These are phyloP conservation scores for Alternaria arborescens DNA, from an alignment of 2,329 filamentous ascomycete species.

Conservation along the genomic window DNA sequence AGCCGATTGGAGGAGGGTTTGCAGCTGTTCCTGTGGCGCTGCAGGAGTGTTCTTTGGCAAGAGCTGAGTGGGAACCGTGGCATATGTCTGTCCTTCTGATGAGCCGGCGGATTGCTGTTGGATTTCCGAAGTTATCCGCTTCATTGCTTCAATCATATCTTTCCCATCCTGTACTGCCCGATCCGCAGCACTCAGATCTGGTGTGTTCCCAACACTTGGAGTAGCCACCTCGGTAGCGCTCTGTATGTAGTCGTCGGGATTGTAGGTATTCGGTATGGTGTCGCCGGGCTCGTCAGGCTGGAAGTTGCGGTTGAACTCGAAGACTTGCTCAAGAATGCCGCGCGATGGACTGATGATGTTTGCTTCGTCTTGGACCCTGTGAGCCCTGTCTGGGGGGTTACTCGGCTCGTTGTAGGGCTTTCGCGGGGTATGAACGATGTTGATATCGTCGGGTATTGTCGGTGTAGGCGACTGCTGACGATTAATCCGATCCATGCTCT, in stretches of 20 bases:
- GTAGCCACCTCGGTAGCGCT: conserved; percentile 60
- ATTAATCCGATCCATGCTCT: conserved; percentile 31
- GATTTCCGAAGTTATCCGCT: conserved; percentile 34
- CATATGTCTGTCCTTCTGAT: conserved; percentile 25
- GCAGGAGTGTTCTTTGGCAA: conserved; percentile 35
- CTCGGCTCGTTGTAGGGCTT: conserved; percentile 29
- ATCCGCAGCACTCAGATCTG: conserved; percentile 48
- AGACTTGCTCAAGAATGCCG: conserved; percentile 35
- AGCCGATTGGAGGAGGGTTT: conserved; percentile 40
- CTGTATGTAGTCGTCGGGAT: conserved; percentile 52
- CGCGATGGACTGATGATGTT: conserved; percentile 25
- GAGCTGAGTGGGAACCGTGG: conserved; percentile 34
- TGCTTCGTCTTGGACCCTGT: conserved; percentile 27
- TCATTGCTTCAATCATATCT: conserved; percentile 42
- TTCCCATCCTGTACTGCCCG: conserved; percentile 49
- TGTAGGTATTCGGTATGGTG: conserved; percentile 48
- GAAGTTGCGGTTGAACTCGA: conserved; percentile 44
- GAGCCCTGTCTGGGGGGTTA: conserved; percentile 26
- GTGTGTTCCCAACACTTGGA: conserved; percentile 55
- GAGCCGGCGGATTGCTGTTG: conserved; percentile 29
- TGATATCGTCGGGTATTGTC: conserved; percentile 41
- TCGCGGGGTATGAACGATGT: conserved; percentile 20
- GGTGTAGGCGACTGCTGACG: conserved; percentile 42
- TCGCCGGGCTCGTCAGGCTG: conserved; percentile 45
- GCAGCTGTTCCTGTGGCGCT: conserved; percentile 43